Evolutionary conservation across 768 basidiomycete genomes (phyloP), one percentile per base, ranked within the genome.

Genomic region (Suillus lakei): DNA sequence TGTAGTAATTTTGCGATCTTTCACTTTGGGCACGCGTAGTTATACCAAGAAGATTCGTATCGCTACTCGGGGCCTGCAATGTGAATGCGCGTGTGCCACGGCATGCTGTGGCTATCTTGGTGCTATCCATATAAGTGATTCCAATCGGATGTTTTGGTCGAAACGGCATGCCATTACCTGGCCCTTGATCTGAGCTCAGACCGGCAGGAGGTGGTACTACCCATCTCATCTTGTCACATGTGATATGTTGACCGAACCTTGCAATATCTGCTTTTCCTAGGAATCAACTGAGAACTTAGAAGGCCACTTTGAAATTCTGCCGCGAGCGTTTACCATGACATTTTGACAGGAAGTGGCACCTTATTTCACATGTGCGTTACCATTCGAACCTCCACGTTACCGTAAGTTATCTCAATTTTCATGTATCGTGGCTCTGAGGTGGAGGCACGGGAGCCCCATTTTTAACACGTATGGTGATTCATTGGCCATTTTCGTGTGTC

Each of bases 361-460:
- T 21, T 21, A 9, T 43, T n/a, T 41, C 53, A 28, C 50, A 50
- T 54, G 53, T 18, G 16, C 6, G 28, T 28, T 32, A n/a, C n/a
- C n/a, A n/a, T n/a, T n/a, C n/a, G n/a, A n/a, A n/a, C 34, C 36
- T 56, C 55, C 55, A 56, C 23, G 55, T 56, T 56, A 56, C 8
- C 54, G 6, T 55, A 55, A 55, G 34, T 23, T 15, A 23, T 16
- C 34, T 54, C 53, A n/a, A 2, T n/a, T 54, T 32, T n/a, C 34
- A 32, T 53, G 53, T 36, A 36, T 38, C 15, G 26, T 56, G 6
- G 28, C 41, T 41, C n/a, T 34, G 51, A 54, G 18, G 26, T 16
- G 32, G 12, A 21, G 9, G 41, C 41, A 48, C 12, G 1, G 38
- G 16, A 43, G 3, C 36, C 55, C 55, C 34, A 55, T n/a, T 55